A percentile compares a stretch with the other conserved stretches of the same genome.
These are phyloP conservation scores for Salicornia ramosissima DNA, from an alignment of 148 eudicot species.

Conservation along the genomic window DNA sequence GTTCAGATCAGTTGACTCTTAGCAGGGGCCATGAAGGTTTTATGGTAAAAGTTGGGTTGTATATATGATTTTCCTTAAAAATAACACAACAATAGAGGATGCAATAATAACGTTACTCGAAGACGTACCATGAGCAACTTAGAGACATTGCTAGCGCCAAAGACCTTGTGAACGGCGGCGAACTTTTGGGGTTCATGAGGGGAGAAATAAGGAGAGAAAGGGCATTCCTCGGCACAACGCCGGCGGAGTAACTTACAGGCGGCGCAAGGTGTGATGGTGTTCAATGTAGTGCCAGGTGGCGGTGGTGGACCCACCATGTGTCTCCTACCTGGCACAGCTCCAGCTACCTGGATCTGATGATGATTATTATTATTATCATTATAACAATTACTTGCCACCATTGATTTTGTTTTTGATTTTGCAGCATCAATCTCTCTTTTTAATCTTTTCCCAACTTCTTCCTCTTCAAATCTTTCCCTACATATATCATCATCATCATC, in stretches of 20 bases:
- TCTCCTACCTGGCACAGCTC: background rate
- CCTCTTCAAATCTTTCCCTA: constrained; percentile 42
- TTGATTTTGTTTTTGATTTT: background rate
- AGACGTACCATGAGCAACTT: constrained; percentile 67
- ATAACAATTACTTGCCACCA: background rate
- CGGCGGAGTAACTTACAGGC: constrained; percentile 86
- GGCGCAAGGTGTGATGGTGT: constrained; percentile 80
- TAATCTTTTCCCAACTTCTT: constrained; percentile 68
- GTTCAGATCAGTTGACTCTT: too few species aligned
- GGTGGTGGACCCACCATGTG: constrained; percentile 10
- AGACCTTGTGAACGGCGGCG: constrained; percentile 85
- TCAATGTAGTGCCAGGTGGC: constrained; percentile 24
- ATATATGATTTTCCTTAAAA: too few species aligned
- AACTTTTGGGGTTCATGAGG: constrained; percentile 90
- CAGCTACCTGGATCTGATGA: background rate
- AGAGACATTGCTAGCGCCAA: constrained; percentile 91
- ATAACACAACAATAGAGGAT: too few species aligned
- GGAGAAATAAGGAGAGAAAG: constrained; percentile 81
- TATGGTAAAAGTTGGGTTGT: too few species aligned
- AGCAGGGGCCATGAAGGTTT: too few species aligned
- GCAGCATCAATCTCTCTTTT: constrained; percentile 58
- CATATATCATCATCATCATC: background rate
- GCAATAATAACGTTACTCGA: background rate
- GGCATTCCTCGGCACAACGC: constrained; percentile 86
- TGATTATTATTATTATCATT: background rate